Evolutionary conservation across 805 yeast species (phyloP).

Genomic region (Ogataea corticis): DNA sequence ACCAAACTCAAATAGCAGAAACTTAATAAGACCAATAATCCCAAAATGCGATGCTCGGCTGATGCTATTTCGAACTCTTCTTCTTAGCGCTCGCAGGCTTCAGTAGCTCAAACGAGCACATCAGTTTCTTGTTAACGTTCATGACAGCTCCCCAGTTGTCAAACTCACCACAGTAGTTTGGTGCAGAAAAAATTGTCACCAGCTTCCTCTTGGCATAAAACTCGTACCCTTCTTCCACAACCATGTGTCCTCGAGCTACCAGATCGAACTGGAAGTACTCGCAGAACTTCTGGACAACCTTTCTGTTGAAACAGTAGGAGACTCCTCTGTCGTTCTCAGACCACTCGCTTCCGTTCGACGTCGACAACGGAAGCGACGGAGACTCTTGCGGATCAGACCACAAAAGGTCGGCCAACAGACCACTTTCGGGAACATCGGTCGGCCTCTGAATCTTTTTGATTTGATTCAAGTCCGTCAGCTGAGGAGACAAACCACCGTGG

Average conservation of each 20-base stretch:
- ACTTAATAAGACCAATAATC: neutral
- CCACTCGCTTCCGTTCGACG: conserved; percentile 51
- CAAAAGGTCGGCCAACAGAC: conserved; percentile 71
- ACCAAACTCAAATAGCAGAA: conserved; percentile 3
- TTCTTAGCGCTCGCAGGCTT: conserved; percentile 45
- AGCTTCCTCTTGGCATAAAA: conserved; percentile 72
- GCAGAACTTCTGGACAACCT: conserved; percentile 70
- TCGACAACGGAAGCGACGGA: conserved; percentile 22
- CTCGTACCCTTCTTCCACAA: conserved; percentile 86
- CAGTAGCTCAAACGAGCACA: conserved; percentile 70
- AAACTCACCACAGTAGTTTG: conserved; percentile 82
- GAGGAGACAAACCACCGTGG: conserved; percentile 78
- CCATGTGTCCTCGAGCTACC: conserved; percentile 85
- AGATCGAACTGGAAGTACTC: conserved; percentile 69
- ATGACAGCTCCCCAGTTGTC: conserved; percentile 79
- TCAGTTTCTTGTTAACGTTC: conserved; percentile 66
- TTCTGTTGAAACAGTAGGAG: conserved; percentile 72
- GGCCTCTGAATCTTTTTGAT: conserved; percentile 74
- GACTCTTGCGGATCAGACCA: conserved; percentile 81
- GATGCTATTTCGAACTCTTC: conserved; percentile 12
- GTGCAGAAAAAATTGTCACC: conserved; percentile 81
- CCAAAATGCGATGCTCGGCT: too few species aligned
- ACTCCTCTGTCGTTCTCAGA: conserved; percentile 83
- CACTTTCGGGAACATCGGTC: conserved; percentile 81
- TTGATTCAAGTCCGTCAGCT: conserved; percentile 61